Evolutionary conservation across 345 rosid species (phyloP).

Genomic region (Camelina neglecta): DNA sequence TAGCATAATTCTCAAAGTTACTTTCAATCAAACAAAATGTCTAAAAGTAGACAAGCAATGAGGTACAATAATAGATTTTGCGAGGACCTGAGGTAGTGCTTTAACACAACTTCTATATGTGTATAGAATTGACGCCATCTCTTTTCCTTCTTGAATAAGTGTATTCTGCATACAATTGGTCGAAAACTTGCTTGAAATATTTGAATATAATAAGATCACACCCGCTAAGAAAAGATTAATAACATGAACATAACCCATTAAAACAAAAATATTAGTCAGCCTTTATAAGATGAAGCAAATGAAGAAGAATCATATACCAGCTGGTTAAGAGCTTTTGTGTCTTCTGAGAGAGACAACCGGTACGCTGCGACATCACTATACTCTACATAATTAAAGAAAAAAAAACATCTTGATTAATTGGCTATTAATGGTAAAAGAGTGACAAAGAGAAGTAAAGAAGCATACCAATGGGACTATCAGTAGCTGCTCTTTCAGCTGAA

Average conservation of each 20-base stretch:
- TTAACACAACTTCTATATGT: constrained; percentile 98
- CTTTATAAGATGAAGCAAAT: constrained; percentile 6
- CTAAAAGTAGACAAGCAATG: background rate
- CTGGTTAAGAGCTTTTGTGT: constrained; percentile 97
- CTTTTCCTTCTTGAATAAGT: constrained; percentile 94
- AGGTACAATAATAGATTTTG: background rate
- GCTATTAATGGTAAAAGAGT: background rate
- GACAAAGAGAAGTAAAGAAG: background rate
- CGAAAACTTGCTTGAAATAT: background rate
- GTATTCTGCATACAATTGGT: constrained; percentile 61
- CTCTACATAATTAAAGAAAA: constrained; percentile 51
- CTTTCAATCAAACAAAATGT: background rate
- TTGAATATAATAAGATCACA: constrained; percentile 14
- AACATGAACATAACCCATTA: background rate
- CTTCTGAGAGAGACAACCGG: constrained; percentile 92
- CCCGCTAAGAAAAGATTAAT: background rate
- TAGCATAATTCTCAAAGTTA: background rate
- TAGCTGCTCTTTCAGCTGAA: constrained; percentile 84
- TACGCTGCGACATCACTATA: constrained; percentile 93
- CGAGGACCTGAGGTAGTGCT: constrained; percentile 95
- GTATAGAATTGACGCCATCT: constrained; percentile 96
- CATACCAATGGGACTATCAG: constrained; percentile 83
- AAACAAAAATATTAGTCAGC: background rate
- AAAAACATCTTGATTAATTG: background rate
- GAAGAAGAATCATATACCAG: constrained; percentile 56